phyloP scores from a whole-genome alignment of 441 rosid genomes.

The Erodium texanum region DNA sequence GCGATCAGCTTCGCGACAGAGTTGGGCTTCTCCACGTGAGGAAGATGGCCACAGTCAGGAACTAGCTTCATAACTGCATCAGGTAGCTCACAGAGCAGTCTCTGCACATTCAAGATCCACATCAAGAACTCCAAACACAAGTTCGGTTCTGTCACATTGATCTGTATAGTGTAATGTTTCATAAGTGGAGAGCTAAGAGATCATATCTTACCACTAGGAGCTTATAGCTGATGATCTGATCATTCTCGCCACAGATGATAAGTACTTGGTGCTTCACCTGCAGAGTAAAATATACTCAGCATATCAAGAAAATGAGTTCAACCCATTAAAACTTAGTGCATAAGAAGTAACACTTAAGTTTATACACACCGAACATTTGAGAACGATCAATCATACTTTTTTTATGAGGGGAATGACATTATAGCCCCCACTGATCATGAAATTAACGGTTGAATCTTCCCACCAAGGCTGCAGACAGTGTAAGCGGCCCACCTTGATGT shows the following conservation, averaged over 20 bases:
- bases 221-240: constrained; percentile 46
- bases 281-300: not conserved
- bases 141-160: too few species aligned
- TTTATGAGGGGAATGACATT: constrained; percentile 45
- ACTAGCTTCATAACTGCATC: too few species aligned
- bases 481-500: constrained; percentile 42
- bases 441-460: constrained; percentile 54
- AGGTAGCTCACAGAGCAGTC: too few species aligned
- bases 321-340: too few species aligned
- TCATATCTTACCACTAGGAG: constrained; percentile 41
- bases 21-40: too few species aligned
- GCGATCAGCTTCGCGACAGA: too few species aligned
- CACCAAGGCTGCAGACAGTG: constrained; percentile 72
- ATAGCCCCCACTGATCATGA: constrained; percentile 61
- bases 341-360: too few species aligned
- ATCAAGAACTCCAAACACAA: too few species aligned
- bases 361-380: too few species aligned
- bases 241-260: constrained; percentile 48
- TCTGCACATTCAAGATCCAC: too few species aligned
- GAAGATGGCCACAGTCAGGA: too few species aligned
- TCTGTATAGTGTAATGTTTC: too few species aligned
- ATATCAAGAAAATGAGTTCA: not conserved
- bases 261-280: constrained; percentile 54
- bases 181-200: not conserved
- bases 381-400: constrained; percentile 27